Percentiles rank a stretch among this genome's conserved stretches.
These are phyloP conservation scores for Suillus spraguei DNA, from an alignment of 768 basidiomycete genomes.

Conservation along the genomic window DNA sequence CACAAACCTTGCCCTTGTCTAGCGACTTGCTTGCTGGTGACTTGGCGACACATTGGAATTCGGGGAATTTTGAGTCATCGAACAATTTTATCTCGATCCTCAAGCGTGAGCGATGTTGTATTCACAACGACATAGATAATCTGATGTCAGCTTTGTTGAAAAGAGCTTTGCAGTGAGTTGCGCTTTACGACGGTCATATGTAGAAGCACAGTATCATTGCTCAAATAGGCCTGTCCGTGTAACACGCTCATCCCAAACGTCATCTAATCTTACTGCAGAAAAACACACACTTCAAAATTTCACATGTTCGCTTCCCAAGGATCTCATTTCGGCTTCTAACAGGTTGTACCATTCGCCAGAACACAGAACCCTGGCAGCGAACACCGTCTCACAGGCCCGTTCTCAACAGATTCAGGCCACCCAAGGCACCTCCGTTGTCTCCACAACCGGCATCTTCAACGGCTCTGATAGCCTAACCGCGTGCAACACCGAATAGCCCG, in stretches of 20 bases:
- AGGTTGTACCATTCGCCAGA: conserved; percentile 62
- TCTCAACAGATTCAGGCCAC: conserved; percentile 74
- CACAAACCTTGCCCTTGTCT: not conserved
- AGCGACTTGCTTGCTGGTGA: not conserved
- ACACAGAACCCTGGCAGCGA: conserved; percentile 53
- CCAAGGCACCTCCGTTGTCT: conserved; percentile 43
- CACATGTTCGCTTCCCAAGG: no score
- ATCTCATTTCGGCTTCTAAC: conserved; percentile 6
- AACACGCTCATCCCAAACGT: not conserved
- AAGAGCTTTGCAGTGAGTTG: not conserved
- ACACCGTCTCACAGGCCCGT: conserved; percentile 65
- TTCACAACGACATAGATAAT: not conserved
- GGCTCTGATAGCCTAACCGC: conserved; percentile 51
- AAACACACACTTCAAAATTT: conserved; percentile 91
- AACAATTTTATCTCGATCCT: not conserved
- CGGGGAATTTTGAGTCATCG: not conserved
- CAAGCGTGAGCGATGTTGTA: not conserved
- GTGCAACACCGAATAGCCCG: conserved; percentile 75
- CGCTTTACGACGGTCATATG: not conserved
- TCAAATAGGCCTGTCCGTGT: not conserved
- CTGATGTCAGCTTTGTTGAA: not conserved
- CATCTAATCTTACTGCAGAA: conserved; percentile 42
- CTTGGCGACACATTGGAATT: not conserved
- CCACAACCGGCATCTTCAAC: conserved; percentile 57
- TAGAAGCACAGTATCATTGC: not conserved